Evolutionary conservation across 2,329 filamentous ascomycete genomes (phyloP).

Genomic region (Colletotrichum higginsianum): DNA sequence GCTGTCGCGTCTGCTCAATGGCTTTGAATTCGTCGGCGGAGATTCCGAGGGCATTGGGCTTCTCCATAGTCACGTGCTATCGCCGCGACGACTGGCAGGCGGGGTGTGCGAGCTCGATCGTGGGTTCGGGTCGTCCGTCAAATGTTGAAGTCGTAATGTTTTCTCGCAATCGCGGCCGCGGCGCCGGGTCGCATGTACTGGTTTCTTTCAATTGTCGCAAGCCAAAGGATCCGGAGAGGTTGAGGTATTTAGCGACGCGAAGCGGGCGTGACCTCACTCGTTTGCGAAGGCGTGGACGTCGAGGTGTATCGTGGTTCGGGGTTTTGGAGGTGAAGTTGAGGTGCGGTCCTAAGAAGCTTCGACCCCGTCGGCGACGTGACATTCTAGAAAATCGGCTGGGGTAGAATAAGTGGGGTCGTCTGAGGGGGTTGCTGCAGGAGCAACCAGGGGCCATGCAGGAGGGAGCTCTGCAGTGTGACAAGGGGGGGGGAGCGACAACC

Average conservation of each 20-base stretch:
- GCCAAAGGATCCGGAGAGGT: too few species aligned
- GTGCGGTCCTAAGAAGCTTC: conserved; percentile 33
- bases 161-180: background rate
- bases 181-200: background rate
- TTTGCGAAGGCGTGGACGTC: conserved; percentile 6
- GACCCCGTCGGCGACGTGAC: conserved; percentile 11
- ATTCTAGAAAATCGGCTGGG: conserved; percentile 26
- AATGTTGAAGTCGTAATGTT: too few species aligned
- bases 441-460: conserved; percentile 18
- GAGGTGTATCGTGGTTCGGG: background rate
- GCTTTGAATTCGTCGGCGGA: conserved; percentile 75
- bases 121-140: background rate
- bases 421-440: conserved; percentile 14
- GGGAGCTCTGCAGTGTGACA: background rate
- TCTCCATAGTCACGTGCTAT: conserved; percentile 24
- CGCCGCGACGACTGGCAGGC: background rate
- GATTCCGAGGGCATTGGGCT: conserved; percentile 58
- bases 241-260: background rate
- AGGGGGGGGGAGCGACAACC: background rate
- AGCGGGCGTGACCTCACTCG: background rate
- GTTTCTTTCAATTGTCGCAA: background rate
- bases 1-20: conserved; percentile 79
- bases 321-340: conserved; percentile 10
- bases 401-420: conserved; percentile 14
- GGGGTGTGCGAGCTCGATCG: background rate